A percentile compares a stretch with the other conserved stretches of the same genome.
phyloP scores from a whole-genome alignment of 148 eudicot genomes.

The Spergularia marina region DNA sequence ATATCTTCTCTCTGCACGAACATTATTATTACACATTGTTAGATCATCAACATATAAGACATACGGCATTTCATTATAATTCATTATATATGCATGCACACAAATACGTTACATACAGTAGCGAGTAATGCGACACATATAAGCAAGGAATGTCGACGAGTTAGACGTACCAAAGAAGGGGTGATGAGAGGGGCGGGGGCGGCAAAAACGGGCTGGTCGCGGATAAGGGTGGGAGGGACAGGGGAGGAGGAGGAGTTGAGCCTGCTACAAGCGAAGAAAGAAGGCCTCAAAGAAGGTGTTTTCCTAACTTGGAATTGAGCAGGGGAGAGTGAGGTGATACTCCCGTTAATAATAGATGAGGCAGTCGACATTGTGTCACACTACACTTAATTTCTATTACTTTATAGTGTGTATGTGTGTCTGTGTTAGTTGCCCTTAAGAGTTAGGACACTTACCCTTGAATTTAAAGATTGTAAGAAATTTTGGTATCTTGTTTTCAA shows the following conservation, averaged over 20 bases:
- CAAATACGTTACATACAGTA: not conserved
- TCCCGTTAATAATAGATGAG: slow-evolving; percentile 23
- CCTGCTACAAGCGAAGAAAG: slow-evolving; percentile 13
- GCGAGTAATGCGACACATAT: not conserved
- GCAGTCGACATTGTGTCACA: slow-evolving; percentile 24
- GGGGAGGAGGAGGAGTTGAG: slow-evolving; percentile 34
- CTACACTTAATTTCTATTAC: not conserved
- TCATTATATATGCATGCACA: not conserved
- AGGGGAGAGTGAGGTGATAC: slow-evolving; percentile 23
- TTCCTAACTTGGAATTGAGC: slow-evolving; percentile 7
- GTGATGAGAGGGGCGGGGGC: slow-evolving; percentile 80
- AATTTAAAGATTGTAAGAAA: slow-evolving; percentile 14
- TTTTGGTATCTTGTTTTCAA: not conserved
- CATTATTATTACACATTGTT: not conserved
- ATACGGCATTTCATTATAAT: not conserved
- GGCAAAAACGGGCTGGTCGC: slow-evolving; percentile 83
- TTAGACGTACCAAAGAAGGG: slow-evolving; percentile 55
- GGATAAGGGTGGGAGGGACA: slow-evolving; percentile 61
- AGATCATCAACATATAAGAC: not conserved
- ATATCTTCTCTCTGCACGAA: slow-evolving; percentile 68
- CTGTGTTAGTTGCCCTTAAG: not conserved
- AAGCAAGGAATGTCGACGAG: not conserved
- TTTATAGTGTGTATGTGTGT: not conserved
- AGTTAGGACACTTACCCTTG: not conserved
- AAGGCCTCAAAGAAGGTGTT: slow-evolving; percentile 13